Base-by-base conservation (phyloP, 352 stramenopile genomes). In the Globisporangium canariense region DNA sequence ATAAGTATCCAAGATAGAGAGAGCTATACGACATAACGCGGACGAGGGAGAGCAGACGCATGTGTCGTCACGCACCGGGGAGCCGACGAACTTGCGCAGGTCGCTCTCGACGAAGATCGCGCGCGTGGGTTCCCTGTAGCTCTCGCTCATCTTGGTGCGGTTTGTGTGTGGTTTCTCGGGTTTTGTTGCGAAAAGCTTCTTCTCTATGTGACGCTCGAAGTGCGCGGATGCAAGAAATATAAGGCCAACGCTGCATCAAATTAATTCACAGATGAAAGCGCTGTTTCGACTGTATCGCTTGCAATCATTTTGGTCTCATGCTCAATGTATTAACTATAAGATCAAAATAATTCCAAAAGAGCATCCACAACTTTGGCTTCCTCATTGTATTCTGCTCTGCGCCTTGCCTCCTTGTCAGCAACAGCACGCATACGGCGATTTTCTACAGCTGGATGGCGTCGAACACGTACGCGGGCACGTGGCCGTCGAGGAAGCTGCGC, bases 381-480 rank as follows among this genome's bases (percentile, higher is more conserved):
- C n/a, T 8, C 1, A 20, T 13, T n/a, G 14, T 46, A 45, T 45
- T 45, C 40, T 11, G 40, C 40, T 11, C 11, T 14, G n/a, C 14
- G 36, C 36, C 9, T 41, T 14, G 36, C 36, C 36, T 41, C 36
- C 9, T 41, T 41, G 36, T 41, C 36, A 41, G 10, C 36, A n/a
- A 18, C 16, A 22, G 4, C 43, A 49, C 10, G 25, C 2, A 28
- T 28, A 28, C 25, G 11, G 9, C 36, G 36, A 14, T 4, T 54
- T 20, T 16, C 46, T 53, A 89, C 25, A 94, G 71, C 73, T 91
- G 81, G 62, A 97, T 89, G 25, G 89, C 87, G 56, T 97, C 89
- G 63, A 97, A 97, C 46, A 97, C 75, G 66, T 96, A 96, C n/a
- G 86, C 81, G 43, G 89, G 89, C 8, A 97, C 86, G 56, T 94